Evolutionary conservation across 306 rosid species (phyloP).

Genomic region (Quercus suber): DNA sequence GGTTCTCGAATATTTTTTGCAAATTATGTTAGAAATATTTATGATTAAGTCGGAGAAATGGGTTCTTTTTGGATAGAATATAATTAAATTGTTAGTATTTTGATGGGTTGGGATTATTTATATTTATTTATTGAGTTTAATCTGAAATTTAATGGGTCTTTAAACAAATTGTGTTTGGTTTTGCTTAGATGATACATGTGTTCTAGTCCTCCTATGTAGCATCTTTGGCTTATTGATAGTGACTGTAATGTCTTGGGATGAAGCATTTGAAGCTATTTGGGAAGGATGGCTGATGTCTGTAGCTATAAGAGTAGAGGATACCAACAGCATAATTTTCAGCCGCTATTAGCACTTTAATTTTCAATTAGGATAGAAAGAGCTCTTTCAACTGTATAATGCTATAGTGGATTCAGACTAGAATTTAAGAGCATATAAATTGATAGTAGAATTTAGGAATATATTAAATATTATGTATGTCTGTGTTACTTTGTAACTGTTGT

Average conservation of each 20-base stretch:
- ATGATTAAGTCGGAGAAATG: not conserved
- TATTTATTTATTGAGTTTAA: not conserved
- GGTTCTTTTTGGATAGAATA: not conserved
- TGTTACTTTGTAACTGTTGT: no score
- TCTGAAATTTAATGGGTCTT: not conserved
- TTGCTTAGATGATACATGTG: no score
- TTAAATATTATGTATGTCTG: no score
- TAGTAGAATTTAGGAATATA: no score
- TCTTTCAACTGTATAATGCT: no score
- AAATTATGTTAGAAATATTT: not conserved
- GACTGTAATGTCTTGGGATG: not conserved
- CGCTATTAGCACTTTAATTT: not conserved
- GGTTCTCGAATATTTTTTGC: conserved; percentile 21
- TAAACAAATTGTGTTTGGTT: not conserved
- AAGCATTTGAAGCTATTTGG: not conserved
- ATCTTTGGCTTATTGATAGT: not conserved
- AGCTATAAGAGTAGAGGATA: not conserved
- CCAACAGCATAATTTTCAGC: not conserved
- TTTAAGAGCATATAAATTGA: no score
- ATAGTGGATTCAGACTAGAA: no score
- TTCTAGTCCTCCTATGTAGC: no score
- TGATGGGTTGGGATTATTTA: not conserved
- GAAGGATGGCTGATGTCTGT: not conserved
- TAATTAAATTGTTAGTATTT: not conserved
- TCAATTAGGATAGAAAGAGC: not conserved